These are phyloP conservation scores for Symbiodinium natans DNA, from an alignment of 73 alveolate genomes.

Conservation along the genomic window DNA sequence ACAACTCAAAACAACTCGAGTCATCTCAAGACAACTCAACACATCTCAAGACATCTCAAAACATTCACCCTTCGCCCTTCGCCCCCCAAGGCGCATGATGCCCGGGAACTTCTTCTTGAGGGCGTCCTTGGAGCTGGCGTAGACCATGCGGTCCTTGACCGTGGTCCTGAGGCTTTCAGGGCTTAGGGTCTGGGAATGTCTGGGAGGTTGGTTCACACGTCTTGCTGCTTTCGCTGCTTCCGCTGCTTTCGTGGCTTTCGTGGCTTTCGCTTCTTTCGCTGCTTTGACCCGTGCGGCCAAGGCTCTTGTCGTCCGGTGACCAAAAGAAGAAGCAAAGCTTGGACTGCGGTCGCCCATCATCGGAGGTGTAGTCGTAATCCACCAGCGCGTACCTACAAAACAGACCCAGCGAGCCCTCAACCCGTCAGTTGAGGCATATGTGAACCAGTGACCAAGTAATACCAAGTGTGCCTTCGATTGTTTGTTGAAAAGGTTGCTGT, in stretches of 20 bases:
- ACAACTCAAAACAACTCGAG: too few relatives aligned
- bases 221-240: background rate
- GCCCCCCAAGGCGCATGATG: background rate
- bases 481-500: too few relatives aligned
- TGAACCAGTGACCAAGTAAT: too few relatives aligned
- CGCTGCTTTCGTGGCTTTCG: background rate
- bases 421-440: too few relatives aligned
- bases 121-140: conserved; percentile 1
- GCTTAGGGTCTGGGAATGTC: background rate
- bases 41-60: too few relatives aligned
- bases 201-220: too few relatives aligned
- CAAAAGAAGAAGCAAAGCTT: conserved; percentile 1
- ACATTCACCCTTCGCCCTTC: too few relatives aligned
- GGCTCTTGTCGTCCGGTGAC: background rate
- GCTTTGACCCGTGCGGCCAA: too few relatives aligned
- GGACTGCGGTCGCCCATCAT: background rate
- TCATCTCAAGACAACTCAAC: too few relatives aligned
- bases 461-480: too few relatives aligned
- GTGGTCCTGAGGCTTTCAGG: background rate
- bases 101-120: conserved; percentile 14
- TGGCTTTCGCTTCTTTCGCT: too few relatives aligned
- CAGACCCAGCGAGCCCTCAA: too few relatives aligned
- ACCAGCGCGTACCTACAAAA: conserved; percentile 3
- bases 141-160: background rate
- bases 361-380: background rate